These are phyloP conservation scores for Kluyveromyces sp. DNA, from an alignment of 1,139 yeast genomes.

Conservation along the genomic window DNA sequence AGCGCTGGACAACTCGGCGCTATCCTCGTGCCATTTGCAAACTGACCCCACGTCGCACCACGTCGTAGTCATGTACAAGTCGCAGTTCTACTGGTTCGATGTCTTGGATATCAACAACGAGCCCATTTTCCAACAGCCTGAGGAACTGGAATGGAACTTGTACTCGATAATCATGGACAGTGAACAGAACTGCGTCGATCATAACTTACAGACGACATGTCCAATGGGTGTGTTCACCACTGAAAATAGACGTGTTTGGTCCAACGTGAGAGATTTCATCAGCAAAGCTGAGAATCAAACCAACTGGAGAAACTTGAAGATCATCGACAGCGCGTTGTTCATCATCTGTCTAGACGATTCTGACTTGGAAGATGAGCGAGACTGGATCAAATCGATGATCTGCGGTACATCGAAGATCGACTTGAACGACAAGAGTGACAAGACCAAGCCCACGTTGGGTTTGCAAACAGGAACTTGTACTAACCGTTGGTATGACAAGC, in stretches of 20 bases:
- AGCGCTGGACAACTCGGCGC: slow-evolving; percentile 39
- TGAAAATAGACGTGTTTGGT: slow-evolving; percentile 80
- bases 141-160: slow-evolving; percentile 64
- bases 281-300: slow-evolving; percentile 35
- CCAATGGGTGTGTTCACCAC: slow-evolving; percentile 84
- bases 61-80: slow-evolving; percentile 68
- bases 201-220: slow-evolving; percentile 52
- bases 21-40: slow-evolving; percentile 58
- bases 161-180: slow-evolving; percentile 52
- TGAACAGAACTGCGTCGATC: slow-evolving; percentile 6
- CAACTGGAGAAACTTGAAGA: slow-evolving; percentile 61
- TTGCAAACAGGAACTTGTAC: slow-evolving; percentile 91
- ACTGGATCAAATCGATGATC: slow-evolving; percentile 70
- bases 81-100: slow-evolving; percentile 89
- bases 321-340: slow-evolving; percentile 72
- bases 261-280: slow-evolving; percentile 50
- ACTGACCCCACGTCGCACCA: slow-evolving; percentile 65
- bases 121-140: slow-evolving; percentile 54
- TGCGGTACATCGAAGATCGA: slow-evolving; percentile 62
- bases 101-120: slow-evolving; percentile 67
- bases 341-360: slow-evolving; percentile 74
- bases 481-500: slow-evolving; percentile 90
- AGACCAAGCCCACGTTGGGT: slow-evolving; percentile 42
- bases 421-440: slow-evolving; percentile 26
- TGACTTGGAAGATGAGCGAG: slow-evolving; percentile 54